Base-by-base conservation (phyloP, 192 early-diverging fungal species). In the Glomus cerebriforme region DNA sequence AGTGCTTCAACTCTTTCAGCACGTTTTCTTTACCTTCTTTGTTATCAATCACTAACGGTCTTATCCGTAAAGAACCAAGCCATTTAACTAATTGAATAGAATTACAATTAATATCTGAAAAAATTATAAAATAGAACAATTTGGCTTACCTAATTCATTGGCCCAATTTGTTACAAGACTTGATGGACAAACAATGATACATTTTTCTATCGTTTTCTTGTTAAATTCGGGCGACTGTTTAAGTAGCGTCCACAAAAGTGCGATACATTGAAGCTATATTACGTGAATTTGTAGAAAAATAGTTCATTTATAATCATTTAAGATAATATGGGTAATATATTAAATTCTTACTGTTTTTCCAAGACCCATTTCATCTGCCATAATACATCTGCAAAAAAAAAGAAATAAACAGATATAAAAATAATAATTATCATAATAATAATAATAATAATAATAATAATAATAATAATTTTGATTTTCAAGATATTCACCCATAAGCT, bases 351-450 rank as follows among this genome's bases (percentile, higher is more conserved):
- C 90, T 3, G 95, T 95, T 82, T 96, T 96, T 34, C 95, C 94
- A 27, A 95, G 81, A 27, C 94, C 94, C 94, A 98, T 98, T 80
- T 99, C 98, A 84, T 99, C 98, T 1, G 98, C 98, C 96, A 99
- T 98, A 69, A 99, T 99, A 77, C 96, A 97, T 8, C 88, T 85
- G 12, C 27, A 70, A 34, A 69, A 1, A 59, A 77, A 71, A 75
- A 35, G 24, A 35, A 43, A 58, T 37, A 2, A 37, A 68, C 1
- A 22, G n/a, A 5, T 37, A 32, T n/a, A 32, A 22, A 66, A 34
- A 37, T 19, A 22, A 67, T 8, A 31, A 29, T 9, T 29, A 9
- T 29, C 7, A 29, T 31, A 31, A 31, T 13, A 64, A 29, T 43
- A 4, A 4, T 43, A 29, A 64, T 29, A 64, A 27, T 1, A 32